Base-by-base conservation (phyloP, 2,329 filamentous ascomycete genomes). In the Clonostachys rhizophaga region DNA sequence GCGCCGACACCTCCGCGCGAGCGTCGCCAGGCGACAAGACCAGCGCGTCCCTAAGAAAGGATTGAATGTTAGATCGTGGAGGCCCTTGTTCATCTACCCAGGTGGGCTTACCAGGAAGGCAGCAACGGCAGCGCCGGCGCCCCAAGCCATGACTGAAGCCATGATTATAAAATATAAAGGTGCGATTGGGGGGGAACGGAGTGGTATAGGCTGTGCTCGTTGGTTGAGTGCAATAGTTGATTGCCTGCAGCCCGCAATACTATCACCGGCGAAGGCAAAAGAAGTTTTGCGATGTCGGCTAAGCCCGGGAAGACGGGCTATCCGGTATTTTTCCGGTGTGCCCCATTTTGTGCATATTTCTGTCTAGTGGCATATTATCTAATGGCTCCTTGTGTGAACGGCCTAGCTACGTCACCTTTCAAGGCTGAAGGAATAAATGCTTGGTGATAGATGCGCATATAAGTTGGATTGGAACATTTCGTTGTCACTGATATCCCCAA, bases 11-110 rank as follows among this genome's bases (percentile, higher is more conserved):
- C 86, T 52, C 88, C 87, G 52, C 87, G 81, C 50, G 87, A 95
- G 60, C 89, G 83, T 53, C 91, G 84, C 67, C 91, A 81, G 57
- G 94, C 94, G 60, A 97, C 87, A 37, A 95, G 80, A 59, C 91
- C 92, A 50, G 94, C 92, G 63, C 94, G 89, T 55, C 94, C 92
- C 91, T 96, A 60, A 45, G 49, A 46, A 47, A 18, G 3, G 17
- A 37, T 58, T 54, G 55, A 47, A 41, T 20, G 42, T 43, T 34
- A 35, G 16, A 10, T n/a, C 39, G 9, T 17, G 17, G 13, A 44
- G 18, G 6, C 36, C 5, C 30, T 34, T 8, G 30, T 34, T 3
- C 5, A 16, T 44, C 13, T 33, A n/a, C 12, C 44, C 40, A 5
- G 3, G 10, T 34, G 34, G 17, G 52, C 70, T 40, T 69, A 77